These are phyloP conservation scores for Mitragyna speciosa DNA, from an alignment of 257 asterid species.

Conservation along the genomic window DNA sequence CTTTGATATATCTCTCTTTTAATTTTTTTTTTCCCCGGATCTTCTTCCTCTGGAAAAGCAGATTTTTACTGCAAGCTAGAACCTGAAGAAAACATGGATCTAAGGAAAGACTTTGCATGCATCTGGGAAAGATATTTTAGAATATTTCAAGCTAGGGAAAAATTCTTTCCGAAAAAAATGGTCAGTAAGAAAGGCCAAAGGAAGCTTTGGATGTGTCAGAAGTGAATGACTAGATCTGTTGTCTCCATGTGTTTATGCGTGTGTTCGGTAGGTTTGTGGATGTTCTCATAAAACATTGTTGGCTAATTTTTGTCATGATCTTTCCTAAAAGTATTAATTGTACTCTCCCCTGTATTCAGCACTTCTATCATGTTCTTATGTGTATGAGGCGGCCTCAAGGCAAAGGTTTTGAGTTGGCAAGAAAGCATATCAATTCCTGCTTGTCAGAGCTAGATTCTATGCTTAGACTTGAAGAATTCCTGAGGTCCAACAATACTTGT, in stretches of 20 bases:
- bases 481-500: constrained; percentile 44
- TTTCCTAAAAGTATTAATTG: constrained; percentile 28
- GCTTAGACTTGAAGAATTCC: constrained; percentile 67
- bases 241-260: background rate
- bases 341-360: constrained; percentile 54
- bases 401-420: constrained; percentile 95
- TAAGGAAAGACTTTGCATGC: no score
- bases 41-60: no score
- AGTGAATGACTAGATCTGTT: background rate
- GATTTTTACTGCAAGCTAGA: no score
- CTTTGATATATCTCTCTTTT: no score
- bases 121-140: no score
- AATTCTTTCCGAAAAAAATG: no score
- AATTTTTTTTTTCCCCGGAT: no score
- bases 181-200: no score
- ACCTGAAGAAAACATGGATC: no score
- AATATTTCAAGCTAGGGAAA: no score
- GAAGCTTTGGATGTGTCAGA: background rate
- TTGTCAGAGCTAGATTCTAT: constrained; percentile 80
- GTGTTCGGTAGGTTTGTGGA: background rate
- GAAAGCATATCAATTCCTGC: constrained; percentile 76
- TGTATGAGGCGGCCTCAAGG: constrained; percentile 95
- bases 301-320: background rate
- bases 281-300: background rate
- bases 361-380: constrained; percentile 73